Base-by-base conservation (phyloP, 371 early-diverging fungal genomes). In the Rhizopus microsporus region DNA sequence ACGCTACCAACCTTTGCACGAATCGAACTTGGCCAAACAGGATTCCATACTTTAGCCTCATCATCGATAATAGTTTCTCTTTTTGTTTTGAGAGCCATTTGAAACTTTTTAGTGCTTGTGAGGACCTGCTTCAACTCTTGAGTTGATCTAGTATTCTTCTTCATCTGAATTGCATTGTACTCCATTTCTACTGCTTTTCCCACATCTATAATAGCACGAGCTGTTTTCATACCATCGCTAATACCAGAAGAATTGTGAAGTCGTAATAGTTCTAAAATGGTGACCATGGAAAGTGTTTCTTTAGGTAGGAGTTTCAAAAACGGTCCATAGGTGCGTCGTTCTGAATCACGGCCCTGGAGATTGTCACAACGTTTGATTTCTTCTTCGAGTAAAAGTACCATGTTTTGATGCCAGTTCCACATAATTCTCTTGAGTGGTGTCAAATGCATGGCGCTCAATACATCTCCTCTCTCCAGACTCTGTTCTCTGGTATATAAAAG, bases 171-270 rank as follows among this genome's bases (percentile, higher is more conserved):
- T 7, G 92, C 83, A 65, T 91, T 86, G 66, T 93, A 87, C 67
- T 97, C 97, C 62, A 78, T 78, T 62, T 96, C 95, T 12, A 96
- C 77, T 0, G 90, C 83, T 47, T 79, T 85, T 37, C 93, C 96
- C 15, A 97, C 85, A 43, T 72, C 70, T 31, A 79, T 77, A 15
- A 91, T 72, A 8, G 92, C 76, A 47, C 74, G 71, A 7, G 88
- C 82, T 1, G 86, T 84, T 55, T 83, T 80, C 77, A 84, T 84
- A 42, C 86, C 86, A 54, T 84, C 85, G 38, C 78, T 77, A 42
- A 82, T 74, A 12, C 86, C 87, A 32, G 82, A 74, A 43, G 73
- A 69, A 52, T 77, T 83, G 67, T 86, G 81, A 17, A 83, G 65
- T 30, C 93, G 84, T 38, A 95, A 51, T 7, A 93, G 62, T 62